Percentiles rank a stretch among this genome's conserved stretches.
These are phyloP conservation scores for Macrotyloma uniflorum DNA, from an alignment of 306 rosid species.

Conservation along the genomic window DNA sequence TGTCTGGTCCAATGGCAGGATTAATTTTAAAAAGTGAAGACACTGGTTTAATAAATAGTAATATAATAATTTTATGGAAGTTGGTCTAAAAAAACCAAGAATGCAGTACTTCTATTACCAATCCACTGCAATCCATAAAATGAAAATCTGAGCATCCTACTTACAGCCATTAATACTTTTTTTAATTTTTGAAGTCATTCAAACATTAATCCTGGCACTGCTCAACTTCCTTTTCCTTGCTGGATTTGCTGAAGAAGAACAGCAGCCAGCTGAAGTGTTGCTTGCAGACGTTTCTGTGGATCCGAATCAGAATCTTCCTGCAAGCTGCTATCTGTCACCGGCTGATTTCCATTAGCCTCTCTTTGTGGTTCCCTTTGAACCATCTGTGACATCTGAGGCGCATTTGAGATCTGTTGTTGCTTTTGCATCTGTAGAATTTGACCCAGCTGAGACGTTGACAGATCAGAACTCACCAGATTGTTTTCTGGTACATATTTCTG, in stretches of 20 bases:
- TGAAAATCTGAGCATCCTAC: slow-evolving; percentile 4
- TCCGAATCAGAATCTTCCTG: slow-evolving; percentile 70
- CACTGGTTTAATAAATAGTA: too few relatives aligned
- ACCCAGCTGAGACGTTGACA: slow-evolving; percentile 54
- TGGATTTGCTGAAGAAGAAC: slow-evolving; percentile 95
- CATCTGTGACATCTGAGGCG: slow-evolving; percentile 46
- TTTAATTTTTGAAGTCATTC: neutral
- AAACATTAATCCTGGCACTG: slow-evolving; percentile 5
- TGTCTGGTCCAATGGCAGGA: too few relatives aligned
- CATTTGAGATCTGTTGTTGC: slow-evolving; percentile 57
- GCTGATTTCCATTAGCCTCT: slow-evolving; percentile 62
- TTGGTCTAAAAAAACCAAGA: neutral
- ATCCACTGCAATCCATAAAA: slow-evolving; percentile 19
- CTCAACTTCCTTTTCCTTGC: slow-evolving; percentile 80
- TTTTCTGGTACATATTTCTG: slow-evolving; percentile 55
- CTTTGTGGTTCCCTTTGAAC: slow-evolving; percentile 65
- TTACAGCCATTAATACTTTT: neutral
- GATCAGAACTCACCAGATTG: slow-evolving; percentile 55
- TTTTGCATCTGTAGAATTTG: slow-evolving; percentile 59
- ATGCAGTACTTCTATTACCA: slow-evolving; percentile 20
- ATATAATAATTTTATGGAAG: neutral
- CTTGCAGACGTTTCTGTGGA: slow-evolving; percentile 91
- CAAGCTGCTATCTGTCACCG: slow-evolving; percentile 36
- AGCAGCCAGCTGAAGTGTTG: slow-evolving; percentile 92
- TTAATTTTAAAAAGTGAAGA: too few relatives aligned